Percentiles rank a stretch among this genome's conserved stretches.
phyloP scores from a whole-genome alignment of 306 rosid species.

The Alnus rubra region DNA sequence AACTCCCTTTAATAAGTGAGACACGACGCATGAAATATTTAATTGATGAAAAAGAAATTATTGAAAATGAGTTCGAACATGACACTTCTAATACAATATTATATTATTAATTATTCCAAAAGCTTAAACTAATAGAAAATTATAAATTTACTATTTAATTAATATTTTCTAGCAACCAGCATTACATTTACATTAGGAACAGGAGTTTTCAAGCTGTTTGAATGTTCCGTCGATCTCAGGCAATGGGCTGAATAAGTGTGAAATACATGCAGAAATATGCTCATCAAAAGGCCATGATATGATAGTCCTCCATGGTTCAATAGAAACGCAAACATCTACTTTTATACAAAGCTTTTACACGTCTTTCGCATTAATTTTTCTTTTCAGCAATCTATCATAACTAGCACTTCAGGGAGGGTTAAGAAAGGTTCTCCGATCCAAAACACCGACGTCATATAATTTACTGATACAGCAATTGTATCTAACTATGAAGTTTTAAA shows the following conservation, averaged over 20 bases:
- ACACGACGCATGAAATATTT: too few species aligned
- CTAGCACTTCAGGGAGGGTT: not conserved
- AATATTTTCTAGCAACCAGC: not conserved
- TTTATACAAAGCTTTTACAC: not conserved
- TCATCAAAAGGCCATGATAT: not conserved
- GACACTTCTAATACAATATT: too few species aligned
- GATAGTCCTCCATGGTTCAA: not conserved
- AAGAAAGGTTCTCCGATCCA: not conserved
- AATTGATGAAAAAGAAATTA: too few species aligned
- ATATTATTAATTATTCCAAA: too few species aligned
- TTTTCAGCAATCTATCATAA: not conserved
- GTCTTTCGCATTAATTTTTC: not conserved
- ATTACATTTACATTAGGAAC: not conserved
- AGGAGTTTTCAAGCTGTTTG: not conserved
- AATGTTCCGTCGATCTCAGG: not conserved
- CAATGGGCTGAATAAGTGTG: not conserved
- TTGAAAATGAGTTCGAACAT: too few species aligned
- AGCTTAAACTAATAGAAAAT: too few species aligned
- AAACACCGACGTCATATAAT: not conserved
- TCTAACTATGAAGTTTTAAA: slow-evolving; percentile 46
- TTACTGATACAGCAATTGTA: not conserved
- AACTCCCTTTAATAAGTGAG: too few species aligned
- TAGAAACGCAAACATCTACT: not conserved
- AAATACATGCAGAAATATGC: not conserved
- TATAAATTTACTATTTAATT: too few species aligned